phyloP scores from a whole-genome alignment of 805 yeast genomes.

The Yamadazyma sp. region DNA sequence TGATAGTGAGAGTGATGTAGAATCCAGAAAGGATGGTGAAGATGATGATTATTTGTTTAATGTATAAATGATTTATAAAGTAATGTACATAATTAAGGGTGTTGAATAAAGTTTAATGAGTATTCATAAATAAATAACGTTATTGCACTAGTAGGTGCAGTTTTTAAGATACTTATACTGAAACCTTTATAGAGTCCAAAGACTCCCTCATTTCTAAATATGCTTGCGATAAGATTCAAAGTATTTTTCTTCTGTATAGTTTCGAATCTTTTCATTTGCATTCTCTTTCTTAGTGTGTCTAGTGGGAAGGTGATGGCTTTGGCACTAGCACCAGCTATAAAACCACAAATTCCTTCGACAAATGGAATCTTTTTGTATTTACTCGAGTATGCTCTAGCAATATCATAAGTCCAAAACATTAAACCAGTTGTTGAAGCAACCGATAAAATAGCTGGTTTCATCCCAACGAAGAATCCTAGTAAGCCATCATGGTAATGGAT shows the following conservation, averaged over 20 bases:
- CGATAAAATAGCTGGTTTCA: conserved; percentile 52
- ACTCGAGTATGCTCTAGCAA: conserved; percentile 36
- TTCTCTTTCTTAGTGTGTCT: conserved; percentile 75
- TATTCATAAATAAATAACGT: conserved; percentile 66
- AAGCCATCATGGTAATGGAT: conserved; percentile 35
- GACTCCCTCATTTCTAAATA: conserved; percentile 56
- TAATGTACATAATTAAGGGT: not conserved
- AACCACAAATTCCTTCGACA: conserved; percentile 60
- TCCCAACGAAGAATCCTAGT: conserved; percentile 49
- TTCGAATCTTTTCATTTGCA: conserved; percentile 50
- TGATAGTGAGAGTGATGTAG: conserved; percentile 18
- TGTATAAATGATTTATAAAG: conserved; percentile 5
- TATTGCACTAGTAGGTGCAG: conserved; percentile 76
- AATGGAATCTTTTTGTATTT: conserved; percentile 29
- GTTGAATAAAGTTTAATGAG: conserved; percentile 13
- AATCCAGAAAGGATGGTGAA: conserved; percentile 10
- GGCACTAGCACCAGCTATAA: conserved; percentile 71
- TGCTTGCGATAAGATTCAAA: conserved; percentile 18
- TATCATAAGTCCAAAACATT: conserved; percentile 68
- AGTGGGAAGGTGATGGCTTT: conserved; percentile 80
- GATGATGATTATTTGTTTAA: conserved; percentile 32
- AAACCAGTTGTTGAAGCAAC: conserved; percentile 71
- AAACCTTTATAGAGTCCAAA: conserved; percentile 74
- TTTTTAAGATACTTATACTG: conserved; percentile 64
- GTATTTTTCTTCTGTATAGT: not conserved